Evolutionary conservation across 805 yeast genomes (phyloP).

Genomic region (Ogataea siamensis): DNA sequence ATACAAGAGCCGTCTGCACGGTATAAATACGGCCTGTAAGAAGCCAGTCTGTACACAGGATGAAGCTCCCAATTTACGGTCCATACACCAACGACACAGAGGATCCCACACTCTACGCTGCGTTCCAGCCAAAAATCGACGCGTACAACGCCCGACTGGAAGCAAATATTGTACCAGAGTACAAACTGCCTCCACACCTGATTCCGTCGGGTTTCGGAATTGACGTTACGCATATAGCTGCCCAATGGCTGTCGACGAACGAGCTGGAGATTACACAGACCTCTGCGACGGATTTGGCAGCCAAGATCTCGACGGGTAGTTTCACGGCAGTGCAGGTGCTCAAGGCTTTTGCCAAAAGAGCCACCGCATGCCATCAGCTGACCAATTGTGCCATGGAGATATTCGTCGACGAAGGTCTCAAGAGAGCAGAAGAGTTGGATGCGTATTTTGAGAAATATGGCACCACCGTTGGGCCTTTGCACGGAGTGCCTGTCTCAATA

Average conservation of each 20-base stretch:
- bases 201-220: slow-evolving; percentile 21
- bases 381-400: slow-evolving; percentile 49
- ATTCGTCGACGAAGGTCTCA: slow-evolving; percentile 46
- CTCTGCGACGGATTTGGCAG: slow-evolving; percentile 34
- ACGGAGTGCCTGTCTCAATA: slow-evolving; percentile 62
- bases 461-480: slow-evolving; percentile 53
- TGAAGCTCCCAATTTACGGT: slow-evolving; percentile 17
- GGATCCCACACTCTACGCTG: slow-evolving; percentile 22
- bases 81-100: slow-evolving; percentile 20
- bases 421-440: slow-evolving; percentile 51
- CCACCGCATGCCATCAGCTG: slow-evolving; percentile 48
- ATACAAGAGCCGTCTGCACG: too few species aligned
- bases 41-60: too few species aligned
- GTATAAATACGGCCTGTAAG: too few species aligned
- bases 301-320: slow-evolving; percentile 38
- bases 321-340: slow-evolving; percentile 41
- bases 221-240: slow-evolving; percentile 30
- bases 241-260: slow-evolving; percentile 32
- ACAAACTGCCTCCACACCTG: slow-evolving; percentile 22
- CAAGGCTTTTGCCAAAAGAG: slow-evolving; percentile 48
- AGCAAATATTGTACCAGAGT: slow-evolving; percentile 28
- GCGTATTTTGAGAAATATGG: slow-evolving; percentile 45
- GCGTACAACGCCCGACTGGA: slow-evolving; percentile 31
- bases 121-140: slow-evolving; percentile 36
- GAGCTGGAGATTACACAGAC: slow-evolving; percentile 46